Base-by-base conservation (phyloP, 164 flowering plant genomes). In the Umbellularia californica region DNA sequence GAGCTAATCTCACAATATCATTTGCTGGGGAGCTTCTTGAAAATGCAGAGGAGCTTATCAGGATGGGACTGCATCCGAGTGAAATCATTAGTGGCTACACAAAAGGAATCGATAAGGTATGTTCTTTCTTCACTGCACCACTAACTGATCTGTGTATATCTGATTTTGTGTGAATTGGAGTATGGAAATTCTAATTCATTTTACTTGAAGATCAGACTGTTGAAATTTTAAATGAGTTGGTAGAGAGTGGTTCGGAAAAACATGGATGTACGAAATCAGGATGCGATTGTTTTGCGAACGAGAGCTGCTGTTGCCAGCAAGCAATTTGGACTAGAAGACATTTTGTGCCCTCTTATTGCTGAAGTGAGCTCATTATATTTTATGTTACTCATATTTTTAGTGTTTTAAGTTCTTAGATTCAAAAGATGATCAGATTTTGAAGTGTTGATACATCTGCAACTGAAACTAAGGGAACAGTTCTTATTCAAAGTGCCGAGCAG, bases 281-380 rank as follows among this genome's bases (percentile, higher is more conserved):
- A 92, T 51, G 82, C 88, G 82, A 97, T 92, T 74, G 80, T 89
- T 77, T 71, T 74, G 12, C 83, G 98, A 60, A 90, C 92, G 92
- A 90, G 81, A 84, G 84, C 99, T 74, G 90, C 97, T 76, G 95
- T 95, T 81, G 97, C 98, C 30, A 95, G 99, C 90, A 95, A 95
- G 87, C 99, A 95, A 75, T 90, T 84, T 79, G 98, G 98, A 3
- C 96, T 82, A 74, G 99, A 95, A 84, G 90, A 92, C 69, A 71
- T 86, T 22, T 77, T 95, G 58, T 93, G 93, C 76, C 82, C 89
- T 60, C 93, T 95, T 67, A 84, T 92, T 80, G 96, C 99, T 27
- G 96, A 95, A 82, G 99, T 95, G 88, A 81, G 76, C 68, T 35
- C 13, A n/a, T 17, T 20, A 47, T 7, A 33, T 66, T 50, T 69